Base-by-base conservation (phyloP, 2,329 filamentous ascomycete genomes). In the Fusarium gaditjirri region DNA sequence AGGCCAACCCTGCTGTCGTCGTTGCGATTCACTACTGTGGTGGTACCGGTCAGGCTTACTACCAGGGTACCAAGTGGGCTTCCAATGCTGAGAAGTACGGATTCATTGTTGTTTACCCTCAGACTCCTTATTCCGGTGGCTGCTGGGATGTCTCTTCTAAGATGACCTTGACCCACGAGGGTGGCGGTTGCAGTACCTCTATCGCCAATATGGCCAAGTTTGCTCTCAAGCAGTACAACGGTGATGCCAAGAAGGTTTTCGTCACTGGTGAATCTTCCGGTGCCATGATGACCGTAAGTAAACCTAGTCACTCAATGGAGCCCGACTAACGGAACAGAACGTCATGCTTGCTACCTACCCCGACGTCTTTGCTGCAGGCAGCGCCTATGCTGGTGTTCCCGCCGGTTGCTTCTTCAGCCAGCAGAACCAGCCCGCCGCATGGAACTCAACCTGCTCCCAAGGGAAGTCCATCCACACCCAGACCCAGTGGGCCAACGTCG, bases 171-270 rank as follows among this genome's bases (percentile, higher is more conserved):
- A 66, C 61, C 12, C 63, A 66, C 3, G 17, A 66, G 5, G 63
- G 63, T 21, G 63, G 63, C 2, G 63, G 63, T 10, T 44, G 23
- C 43, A 66, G 63, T 19, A 66, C 19, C 14, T 66, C 63, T 19
- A 13, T 66, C 2, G 63, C 63, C 63, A 66, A 66, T 43, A 66
- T 66, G 63, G 63, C 47, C 52, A 66, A 66, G 38, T 64, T 49
- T 9, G 43, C 39, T 13, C 63, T 66, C 9, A 43, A 66, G 23
- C 19, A 66, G 23, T 66, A 66, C 43, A 66, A 19, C 2, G 63
- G 61, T 17, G 63, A 66, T 27, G 14, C 63, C 10, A 66, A 66
- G 63, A 39, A 38, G 13, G 63, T 66, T 2, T 66, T 66, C 23
- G 61, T 66, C 23, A 66, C 63, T 35, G 63, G 63, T 35, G 63